These are phyloP conservation scores for Sordaria brevicollis DNA, from an alignment of 495 filamentous ascomycete species.

Conservation along the genomic window DNA sequence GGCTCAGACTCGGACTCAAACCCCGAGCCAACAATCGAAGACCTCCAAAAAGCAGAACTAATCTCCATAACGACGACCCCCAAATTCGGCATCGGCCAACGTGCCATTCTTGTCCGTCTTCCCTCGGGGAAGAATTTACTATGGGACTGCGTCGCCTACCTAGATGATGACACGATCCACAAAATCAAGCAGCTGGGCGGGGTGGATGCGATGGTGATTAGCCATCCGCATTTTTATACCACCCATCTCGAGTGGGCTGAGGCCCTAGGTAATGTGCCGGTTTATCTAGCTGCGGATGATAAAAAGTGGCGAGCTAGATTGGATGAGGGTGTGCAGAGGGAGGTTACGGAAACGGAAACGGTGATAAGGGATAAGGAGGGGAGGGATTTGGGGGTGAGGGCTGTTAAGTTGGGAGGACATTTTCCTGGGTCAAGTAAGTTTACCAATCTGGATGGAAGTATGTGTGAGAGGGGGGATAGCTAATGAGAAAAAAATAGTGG, in stretches of 20 bases:
- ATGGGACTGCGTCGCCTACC: constrained; percentile 61
- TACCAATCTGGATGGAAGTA: background rate
- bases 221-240: constrained; percentile 70
- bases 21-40: background rate
- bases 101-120: constrained; percentile 53
- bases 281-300: constrained; percentile 55
- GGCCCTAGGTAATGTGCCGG: constrained; percentile 47
- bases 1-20: background rate
- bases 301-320: constrained; percentile 40
- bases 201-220: constrained; percentile 63
- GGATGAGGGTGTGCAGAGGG: constrained; percentile 13
- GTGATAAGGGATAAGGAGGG: constrained; percentile 24
- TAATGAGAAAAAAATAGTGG: constrained; percentile 22
- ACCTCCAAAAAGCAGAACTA: constrained; percentile 13
- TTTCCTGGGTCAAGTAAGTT: constrained; percentile 50
- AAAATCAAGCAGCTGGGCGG: constrained; percentile 43
- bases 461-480: background rate
- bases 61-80: constrained; percentile 48
- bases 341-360: constrained; percentile 22
- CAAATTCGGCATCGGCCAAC: constrained; percentile 61
- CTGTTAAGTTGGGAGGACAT: constrained; percentile 61
- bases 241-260: constrained; percentile 59
- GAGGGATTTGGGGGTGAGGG: constrained; percentile 44
- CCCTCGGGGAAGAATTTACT: constrained; percentile 50
- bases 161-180: constrained; percentile 50